phyloP scores from a whole-genome alignment of 2,329 filamentous ascomycete species.

The Sporothrix curviconia region DNA sequence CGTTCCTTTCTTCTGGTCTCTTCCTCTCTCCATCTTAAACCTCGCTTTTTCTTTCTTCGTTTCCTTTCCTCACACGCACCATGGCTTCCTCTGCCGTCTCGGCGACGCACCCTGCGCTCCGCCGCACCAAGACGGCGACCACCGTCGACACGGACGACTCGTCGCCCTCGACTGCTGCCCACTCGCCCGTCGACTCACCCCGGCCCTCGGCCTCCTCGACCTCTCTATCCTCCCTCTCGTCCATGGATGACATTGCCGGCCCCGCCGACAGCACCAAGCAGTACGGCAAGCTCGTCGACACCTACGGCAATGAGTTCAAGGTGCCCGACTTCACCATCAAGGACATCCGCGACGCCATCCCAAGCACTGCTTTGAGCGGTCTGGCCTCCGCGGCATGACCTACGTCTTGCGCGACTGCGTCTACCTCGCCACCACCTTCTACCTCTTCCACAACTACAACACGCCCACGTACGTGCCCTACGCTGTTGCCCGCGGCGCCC shows the following conservation, averaged over 20 bases:
- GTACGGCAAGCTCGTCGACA: conserved; percentile 72
- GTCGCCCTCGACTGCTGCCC: conserved; percentile 48
- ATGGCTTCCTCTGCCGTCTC: conserved; percentile 39
- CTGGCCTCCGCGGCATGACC: conserved; percentile 62
- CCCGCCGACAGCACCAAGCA: conserved; percentile 36
- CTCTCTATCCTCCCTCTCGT: conserved; percentile 83
- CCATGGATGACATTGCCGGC: conserved; percentile 57
- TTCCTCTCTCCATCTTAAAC: background rate
- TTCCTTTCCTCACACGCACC: background rate
- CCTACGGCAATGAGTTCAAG: conserved; percentile 90
- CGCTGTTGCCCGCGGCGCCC: conserved; percentile 55
- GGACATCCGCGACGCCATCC: conserved; percentile 93
- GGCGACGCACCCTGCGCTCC: conserved; percentile 36
- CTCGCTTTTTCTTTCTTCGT: background rate
- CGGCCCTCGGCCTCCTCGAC: conserved; percentile 69
- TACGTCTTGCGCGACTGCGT: conserved; percentile 81
- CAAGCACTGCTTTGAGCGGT: conserved; percentile 93
- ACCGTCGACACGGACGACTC: conserved; percentile 39
- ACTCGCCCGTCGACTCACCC: conserved; percentile 55
- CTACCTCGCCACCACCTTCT: conserved; percentile 70
- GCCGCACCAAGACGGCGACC: conserved; percentile 40
- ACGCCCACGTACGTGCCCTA: conserved; percentile 78
- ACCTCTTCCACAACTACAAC: conserved; percentile 80
- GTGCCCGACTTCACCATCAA: conserved; percentile 96
- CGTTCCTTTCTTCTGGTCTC: background rate